Conservation (phyloP, 192 early-diverging fungal species). For the Umbelopsis sp. region DNA sequence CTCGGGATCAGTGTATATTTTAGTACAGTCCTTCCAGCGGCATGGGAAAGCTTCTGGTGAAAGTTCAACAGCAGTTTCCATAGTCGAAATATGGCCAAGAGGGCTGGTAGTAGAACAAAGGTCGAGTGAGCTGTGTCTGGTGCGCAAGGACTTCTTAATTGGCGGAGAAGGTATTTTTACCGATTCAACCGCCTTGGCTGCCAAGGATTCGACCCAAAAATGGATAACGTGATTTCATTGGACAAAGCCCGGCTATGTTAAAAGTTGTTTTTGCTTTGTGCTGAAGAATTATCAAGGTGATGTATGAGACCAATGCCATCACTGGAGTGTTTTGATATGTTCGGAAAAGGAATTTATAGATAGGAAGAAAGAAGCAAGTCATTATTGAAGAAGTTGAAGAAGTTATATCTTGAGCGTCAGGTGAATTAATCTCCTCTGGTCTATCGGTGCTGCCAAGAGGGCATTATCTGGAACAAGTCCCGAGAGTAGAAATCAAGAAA, state of each 20-base stretch:
- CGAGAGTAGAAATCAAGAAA: no score
- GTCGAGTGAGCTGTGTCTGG: neutral
- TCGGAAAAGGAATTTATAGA: no score
- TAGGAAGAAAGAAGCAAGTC: no score
- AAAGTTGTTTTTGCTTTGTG: no score
- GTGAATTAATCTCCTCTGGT: no score
- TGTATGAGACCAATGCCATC: no score
- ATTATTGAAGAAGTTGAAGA: no score
- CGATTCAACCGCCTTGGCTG: constrained; percentile 4
- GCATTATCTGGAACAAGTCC: no score
- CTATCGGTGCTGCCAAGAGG: no score
- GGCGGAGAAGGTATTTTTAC: constrained; percentile 1
- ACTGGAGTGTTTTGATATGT: no score
- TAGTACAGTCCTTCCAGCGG: constrained; percentile 48
- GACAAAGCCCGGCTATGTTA: neutral
- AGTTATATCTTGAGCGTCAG: no score
- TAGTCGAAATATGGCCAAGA: constrained; percentile 10
- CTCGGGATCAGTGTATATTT: constrained; percentile 76
- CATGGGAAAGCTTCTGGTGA: constrained; percentile 30
- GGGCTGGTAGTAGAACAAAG: neutral
- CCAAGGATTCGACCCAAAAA: constrained; percentile 6
- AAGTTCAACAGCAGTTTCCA: constrained; percentile 17
- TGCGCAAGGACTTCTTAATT: neutral
- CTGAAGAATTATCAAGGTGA: no score
- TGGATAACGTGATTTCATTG: neutral